phyloP scores from a whole-genome alignment of 306 rosid species.

The Pterocarpus santalinus region DNA sequence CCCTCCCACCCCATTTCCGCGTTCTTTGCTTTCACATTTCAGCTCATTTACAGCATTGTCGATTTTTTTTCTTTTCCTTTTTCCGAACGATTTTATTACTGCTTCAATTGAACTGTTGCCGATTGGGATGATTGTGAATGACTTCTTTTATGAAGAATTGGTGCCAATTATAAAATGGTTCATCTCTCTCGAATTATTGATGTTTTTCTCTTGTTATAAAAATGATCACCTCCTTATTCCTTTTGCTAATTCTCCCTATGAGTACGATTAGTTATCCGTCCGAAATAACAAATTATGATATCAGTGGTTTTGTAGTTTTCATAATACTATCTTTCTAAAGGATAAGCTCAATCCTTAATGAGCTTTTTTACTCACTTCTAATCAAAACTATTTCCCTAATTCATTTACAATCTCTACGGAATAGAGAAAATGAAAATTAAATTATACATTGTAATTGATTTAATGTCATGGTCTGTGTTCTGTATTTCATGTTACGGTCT shows the following conservation, averaged over 20 bases:
- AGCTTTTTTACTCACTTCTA: background rate
- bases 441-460: background rate
- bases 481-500: background rate
- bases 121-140: too few relatives aligned
- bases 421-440: too few relatives aligned
- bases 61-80: too few relatives aligned
- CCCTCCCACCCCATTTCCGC: conserved; percentile 15
- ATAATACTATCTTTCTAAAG: background rate
- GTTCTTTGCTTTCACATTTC: conserved; percentile 1
- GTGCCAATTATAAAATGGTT: background rate
- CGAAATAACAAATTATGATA: background rate
- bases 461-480: background rate
- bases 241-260: background rate
- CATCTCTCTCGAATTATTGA: background rate
- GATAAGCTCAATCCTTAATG: background rate
- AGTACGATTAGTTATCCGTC: background rate
- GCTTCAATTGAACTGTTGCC: too few relatives aligned
- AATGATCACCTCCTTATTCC: background rate
- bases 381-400: background rate
- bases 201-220: background rate
- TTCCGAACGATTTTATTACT: too few relatives aligned
- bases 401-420: background rate
- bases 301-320: background rate
- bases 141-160: too few relatives aligned
- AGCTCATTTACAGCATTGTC: too few relatives aligned